These are phyloP conservation scores for Fusarium penzigii DNA, from an alignment of 2,329 filamentous ascomycete genomes.

Conservation along the genomic window DNA sequence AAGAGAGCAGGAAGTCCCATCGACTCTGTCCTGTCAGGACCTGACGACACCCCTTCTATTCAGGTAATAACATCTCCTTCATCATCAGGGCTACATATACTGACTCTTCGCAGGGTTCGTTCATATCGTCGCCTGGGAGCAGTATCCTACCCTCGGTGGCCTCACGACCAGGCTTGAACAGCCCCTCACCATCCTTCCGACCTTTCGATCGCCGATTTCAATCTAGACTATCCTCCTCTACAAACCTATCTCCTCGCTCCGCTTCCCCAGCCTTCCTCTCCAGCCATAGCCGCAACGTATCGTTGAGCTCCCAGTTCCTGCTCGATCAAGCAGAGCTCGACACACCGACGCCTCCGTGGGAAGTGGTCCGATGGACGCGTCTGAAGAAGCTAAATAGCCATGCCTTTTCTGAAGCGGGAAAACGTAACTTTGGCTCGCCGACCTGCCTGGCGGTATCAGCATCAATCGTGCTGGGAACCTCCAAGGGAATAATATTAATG, in stretches of 20 bases:
- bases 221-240: slow-evolving; percentile 69
- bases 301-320: slow-evolving; percentile 70
- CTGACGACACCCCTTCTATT: slow-evolving; percentile 82
- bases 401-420: slow-evolving; percentile 89
- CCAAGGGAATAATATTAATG: slow-evolving; percentile 89
- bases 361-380: slow-evolving; percentile 95
- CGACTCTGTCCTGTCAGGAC: slow-evolving; percentile 69
- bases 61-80: slow-evolving; percentile 56
- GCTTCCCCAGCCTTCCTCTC: slow-evolving; percentile 76
- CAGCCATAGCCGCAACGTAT: slow-evolving; percentile 79
- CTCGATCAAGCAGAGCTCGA: slow-evolving; percentile 66
- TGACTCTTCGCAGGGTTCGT: slow-evolving; percentile 54
- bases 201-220: slow-evolving; percentile 96
- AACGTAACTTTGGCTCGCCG: slow-evolving; percentile 86
- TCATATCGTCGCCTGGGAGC: slow-evolving; percentile 69
- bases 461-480: slow-evolving; percentile 86
- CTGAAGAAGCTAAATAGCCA: slow-evolving; percentile 86
- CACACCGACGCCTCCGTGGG: slow-evolving; percentile 82
- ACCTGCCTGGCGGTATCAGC: slow-evolving; percentile 89
- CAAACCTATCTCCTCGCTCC: slow-evolving; percentile 62
- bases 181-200: slow-evolving; percentile 79
- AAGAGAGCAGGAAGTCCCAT: slow-evolving; percentile 65
- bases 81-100: slow-evolving; percentile 1
- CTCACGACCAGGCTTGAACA: slow-evolving; percentile 64
- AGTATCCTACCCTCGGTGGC: slow-evolving; percentile 70